phyloP scores from a whole-genome alignment of 1,139 yeast species.

The Diutina neorugosa region DNA sequence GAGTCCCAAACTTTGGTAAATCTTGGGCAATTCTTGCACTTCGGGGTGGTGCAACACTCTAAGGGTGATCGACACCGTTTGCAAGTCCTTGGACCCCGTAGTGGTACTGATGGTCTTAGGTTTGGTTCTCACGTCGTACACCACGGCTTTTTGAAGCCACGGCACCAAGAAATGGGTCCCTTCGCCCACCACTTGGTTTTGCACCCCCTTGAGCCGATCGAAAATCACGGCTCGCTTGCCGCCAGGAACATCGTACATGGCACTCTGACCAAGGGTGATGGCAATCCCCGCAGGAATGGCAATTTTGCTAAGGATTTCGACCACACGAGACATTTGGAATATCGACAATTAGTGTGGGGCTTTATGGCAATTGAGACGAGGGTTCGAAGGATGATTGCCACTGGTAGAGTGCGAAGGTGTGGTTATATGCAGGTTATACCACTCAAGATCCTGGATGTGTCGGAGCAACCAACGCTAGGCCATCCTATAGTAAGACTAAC shows the following conservation, averaged over 20 bases:
- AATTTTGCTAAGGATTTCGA: constrained; percentile 30
- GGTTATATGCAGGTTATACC: neutral
- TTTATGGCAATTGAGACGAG: neutral
- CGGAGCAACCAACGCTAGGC: too few species aligned
- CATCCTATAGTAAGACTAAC: too few species aligned
- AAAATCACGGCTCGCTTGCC: constrained; percentile 94
- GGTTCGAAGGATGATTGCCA: neutral
- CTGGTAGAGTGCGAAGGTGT: neutral
- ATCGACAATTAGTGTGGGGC: too few species aligned
- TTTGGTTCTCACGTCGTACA: constrained; percentile 81
- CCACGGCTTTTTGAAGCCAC: constrained; percentile 86
- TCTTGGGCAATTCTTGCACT: constrained; percentile 64
- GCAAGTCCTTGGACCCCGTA: constrained; percentile 95
- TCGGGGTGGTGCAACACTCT: constrained; percentile 94
- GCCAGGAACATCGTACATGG: constrained; percentile 89
- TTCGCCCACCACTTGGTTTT: constrained; percentile 79
- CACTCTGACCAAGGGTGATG: constrained; percentile 53
- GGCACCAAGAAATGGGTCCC: constrained; percentile 95
- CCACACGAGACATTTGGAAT: constrained; percentile 22
- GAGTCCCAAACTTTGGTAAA: constrained; percentile 82
- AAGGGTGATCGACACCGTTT: constrained; percentile 85
- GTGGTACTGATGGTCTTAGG: constrained; percentile 92
- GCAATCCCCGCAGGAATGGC: constrained; percentile 66
- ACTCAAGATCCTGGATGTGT: too few species aligned
- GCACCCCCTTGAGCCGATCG: constrained; percentile 85